A percentile compares a stretch with the other conserved stretches of the same genome.
Conservation (phyloP, 805 yeast species). For the Metschnikowia arizonensis region DNA sequence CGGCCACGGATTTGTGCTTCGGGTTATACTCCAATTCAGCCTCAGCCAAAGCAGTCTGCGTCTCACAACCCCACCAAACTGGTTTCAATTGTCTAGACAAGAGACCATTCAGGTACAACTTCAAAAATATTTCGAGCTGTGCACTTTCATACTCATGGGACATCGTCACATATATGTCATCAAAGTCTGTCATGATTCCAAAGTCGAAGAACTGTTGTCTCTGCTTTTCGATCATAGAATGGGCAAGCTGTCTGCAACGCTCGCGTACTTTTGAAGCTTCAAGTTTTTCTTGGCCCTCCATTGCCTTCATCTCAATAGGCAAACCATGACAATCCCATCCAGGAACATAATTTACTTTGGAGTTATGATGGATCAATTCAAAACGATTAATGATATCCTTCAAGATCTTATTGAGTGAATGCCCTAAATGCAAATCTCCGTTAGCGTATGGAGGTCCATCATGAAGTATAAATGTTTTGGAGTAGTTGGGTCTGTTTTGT, state of each 20-base stretch:
- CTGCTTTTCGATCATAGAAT: constrained; percentile 61
- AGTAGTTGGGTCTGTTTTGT: constrained; percentile 12
- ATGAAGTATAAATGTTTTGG: constrained; percentile 60
- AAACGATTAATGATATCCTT: constrained; percentile 82
- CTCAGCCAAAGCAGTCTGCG: constrained; percentile 92
- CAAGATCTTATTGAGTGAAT: constrained; percentile 81
- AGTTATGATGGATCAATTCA: constrained; percentile 54
- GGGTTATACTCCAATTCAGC: constrained; percentile 89
- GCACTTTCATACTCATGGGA: constrained; percentile 63
- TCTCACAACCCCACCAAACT: constrained; percentile 96
- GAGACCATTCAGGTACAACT: constrained; percentile 59
- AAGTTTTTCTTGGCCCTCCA: constrained; percentile 35
- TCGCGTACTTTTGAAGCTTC: constrained; percentile 53
- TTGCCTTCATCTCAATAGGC: constrained; percentile 89
- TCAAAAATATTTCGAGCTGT: constrained; percentile 68
- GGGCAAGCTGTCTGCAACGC: constrained; percentile 68
- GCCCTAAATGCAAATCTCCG: constrained; percentile 89
- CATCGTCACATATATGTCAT: constrained; percentile 69
- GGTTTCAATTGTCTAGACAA: constrained; percentile 87
- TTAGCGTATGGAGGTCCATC: constrained; percentile 99
- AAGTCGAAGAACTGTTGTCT: constrained; percentile 57
- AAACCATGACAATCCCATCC: constrained; percentile 99
- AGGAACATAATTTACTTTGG: constrained; percentile 68
- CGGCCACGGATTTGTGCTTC: constrained; percentile 63
- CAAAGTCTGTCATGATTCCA: constrained; percentile 84